Conservation (phyloP, 2,329 filamentous ascomycete species). For the Periconia digitata region DNA sequence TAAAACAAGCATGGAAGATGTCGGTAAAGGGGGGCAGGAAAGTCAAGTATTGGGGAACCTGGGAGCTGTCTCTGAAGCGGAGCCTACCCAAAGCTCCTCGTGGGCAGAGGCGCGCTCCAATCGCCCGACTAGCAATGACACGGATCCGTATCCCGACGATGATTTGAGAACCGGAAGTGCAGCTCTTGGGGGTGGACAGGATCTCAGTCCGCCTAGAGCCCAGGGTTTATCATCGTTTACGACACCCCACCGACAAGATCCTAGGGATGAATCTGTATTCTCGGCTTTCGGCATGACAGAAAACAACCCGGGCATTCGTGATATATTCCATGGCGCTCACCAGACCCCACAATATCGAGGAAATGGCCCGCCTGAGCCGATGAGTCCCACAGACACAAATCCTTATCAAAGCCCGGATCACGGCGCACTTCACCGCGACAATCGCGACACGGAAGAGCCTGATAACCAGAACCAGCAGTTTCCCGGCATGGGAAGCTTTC, state of each 20-base stretch:
- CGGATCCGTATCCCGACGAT: constrained; percentile 73
- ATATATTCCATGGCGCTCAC: constrained; percentile 59
- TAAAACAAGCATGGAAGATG: constrained; percentile 72
- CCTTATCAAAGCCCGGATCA: constrained; percentile 90
- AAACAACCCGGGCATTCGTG: constrained; percentile 59
- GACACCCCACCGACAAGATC: constrained; percentile 49
- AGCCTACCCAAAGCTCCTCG: constrained; percentile 51
- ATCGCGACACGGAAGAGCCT: constrained; percentile 59
- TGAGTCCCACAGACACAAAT: constrained; percentile 93
- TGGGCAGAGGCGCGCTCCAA: constrained; percentile 53
- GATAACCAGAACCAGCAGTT: constrained; percentile 55
- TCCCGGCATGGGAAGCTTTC: constrained; percentile 58
- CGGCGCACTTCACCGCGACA: constrained; percentile 66
- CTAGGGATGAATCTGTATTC: constrained; percentile 62
- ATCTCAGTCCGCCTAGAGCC: constrained; percentile 59
- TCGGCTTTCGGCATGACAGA: constrained; percentile 63
- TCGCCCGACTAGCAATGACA: constrained; percentile 62
- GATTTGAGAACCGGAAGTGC: constrained; percentile 67
- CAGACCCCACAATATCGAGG: constrained; percentile 54
- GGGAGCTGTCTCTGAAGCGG: constrained; percentile 56
- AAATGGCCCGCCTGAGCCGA: constrained; percentile 63
- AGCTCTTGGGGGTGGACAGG: constrained; percentile 73
- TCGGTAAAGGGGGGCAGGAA: constrained; percentile 54
- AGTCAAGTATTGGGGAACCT: constrained; percentile 57
- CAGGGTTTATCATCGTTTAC: constrained; percentile 46